Conservation (phyloP, 257 asterid species). For the Anisodus acutangulus region DNA sequence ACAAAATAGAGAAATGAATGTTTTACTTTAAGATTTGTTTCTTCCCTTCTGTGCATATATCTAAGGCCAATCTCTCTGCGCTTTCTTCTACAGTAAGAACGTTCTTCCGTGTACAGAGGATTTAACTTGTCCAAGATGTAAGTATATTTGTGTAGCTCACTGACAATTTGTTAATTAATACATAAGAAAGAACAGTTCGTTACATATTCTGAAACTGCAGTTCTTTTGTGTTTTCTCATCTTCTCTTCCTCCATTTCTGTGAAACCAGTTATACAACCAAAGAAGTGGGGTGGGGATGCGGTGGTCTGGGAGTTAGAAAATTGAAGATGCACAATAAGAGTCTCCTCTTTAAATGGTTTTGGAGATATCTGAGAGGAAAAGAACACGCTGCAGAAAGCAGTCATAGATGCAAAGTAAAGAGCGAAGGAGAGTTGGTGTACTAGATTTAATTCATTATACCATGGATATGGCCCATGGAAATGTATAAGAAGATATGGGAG, state of each 20-base stretch:
- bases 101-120: slow-evolving; percentile 48
- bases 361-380: slow-evolving; percentile 3
- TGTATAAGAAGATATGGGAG: background rate
- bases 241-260: background rate
- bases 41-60: background rate
- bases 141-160: slow-evolving; percentile 23
- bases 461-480: background rate
- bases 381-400: background rate
- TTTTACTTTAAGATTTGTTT: background rate
- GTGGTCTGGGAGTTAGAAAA: background rate
- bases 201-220: background rate
- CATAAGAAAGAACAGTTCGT: background rate
- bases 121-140: slow-evolving; percentile 52
- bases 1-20: background rate
- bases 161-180: background rate
- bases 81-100: slow-evolving; percentile 41
- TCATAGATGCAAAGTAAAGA: background rate
- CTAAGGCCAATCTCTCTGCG: slow-evolving; percentile 36
- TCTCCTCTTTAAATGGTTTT: slow-evolving; percentile 16
- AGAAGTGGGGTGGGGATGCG: background rate
- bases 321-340: background rate
- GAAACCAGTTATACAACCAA: background rate
- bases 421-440: background rate
- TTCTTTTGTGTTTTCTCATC: background rate
- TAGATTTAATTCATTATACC: background rate